phyloP scores from a whole-genome alignment of 176 grass and related monocot genomes.

The Zizania latifolia region DNA sequence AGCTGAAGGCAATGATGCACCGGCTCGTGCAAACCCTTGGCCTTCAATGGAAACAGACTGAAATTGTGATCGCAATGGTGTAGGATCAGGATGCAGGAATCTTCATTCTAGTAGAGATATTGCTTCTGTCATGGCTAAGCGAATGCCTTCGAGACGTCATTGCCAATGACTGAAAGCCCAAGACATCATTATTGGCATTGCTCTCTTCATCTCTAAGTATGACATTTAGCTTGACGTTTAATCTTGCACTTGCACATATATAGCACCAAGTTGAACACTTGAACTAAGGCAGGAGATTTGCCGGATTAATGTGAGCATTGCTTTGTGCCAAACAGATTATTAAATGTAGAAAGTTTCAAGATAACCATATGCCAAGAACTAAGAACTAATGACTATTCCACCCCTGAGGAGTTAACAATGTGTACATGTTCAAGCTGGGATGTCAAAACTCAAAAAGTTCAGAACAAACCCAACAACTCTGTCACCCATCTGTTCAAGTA shows the following conservation, averaged over 20 bases:
- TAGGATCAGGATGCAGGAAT: too few species aligned
- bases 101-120: background rate
- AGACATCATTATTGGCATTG: background rate
- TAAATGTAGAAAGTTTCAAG: background rate
- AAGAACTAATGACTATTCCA: background rate
- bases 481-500: constrained; percentile 9
- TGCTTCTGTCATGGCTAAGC: too few species aligned
- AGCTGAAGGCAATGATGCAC: background rate
- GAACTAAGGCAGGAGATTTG: background rate
- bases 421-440: background rate
- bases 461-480: constrained; percentile 25
- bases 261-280: background rate
- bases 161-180: too few species aligned
- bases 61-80: too few species aligned
- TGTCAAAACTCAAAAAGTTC: background rate
- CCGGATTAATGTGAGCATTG: background rate
- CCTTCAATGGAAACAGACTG: background rate
- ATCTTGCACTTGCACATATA: too few species aligned
- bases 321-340: background rate
- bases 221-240: background rate
- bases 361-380: too few species aligned
- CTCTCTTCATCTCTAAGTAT: background rate
- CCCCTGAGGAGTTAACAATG: background rate
- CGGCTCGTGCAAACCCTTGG: background rate
- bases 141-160: too few species aligned